Evolutionary conservation across 129 eudicot genomes (phyloP), one percentile per base, ranked within the genome.

Genomic region (Flaveria sonorensis): DNA sequence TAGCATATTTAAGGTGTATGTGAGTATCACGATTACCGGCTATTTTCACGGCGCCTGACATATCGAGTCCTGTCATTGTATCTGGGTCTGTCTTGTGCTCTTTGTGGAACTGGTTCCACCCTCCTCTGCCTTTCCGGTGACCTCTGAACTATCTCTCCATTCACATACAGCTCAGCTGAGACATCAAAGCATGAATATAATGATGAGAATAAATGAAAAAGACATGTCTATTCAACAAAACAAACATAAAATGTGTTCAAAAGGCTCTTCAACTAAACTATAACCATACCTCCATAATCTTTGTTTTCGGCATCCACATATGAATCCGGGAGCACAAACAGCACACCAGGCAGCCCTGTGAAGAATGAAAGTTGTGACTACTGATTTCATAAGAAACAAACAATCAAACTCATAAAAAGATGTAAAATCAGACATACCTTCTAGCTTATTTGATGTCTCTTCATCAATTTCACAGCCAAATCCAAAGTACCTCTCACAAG

Each of bases 61-160:
- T 89, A 94, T 13, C 97, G 91, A 30, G 97, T 91, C 28, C 97
- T 77, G 68, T 94, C 97, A 82, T 94, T 94, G 90, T 89, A 91
- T 82, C 98, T 85, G 65, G 97, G 97, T 69, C 97, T 83, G 85
- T 94, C 97, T 74, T 89, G 89, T 23, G 82, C 90, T 80, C 97
- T 84, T 81, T 86, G 97, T 66, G 97, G 96, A 67, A 91, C 93
- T 18, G 98, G 98, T 77, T 91, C 92, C 60, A 94, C 97, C 84
- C 98, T 91, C 86, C 97, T 87, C 42, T 94, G 96, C 76, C 98
- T 89, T 83, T 91, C 98, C 18, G 97, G 98, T 57, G 96, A 83
- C 42, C 98, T 84, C 81, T 94, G 92, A 40, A 94, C 98, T n/a
- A 94, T 94, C 83, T 91, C 98, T 75, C 98, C 98, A 55, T 94